Conservation (phyloP, 768 basidiomycete species). For the Gautieria morchelliformis region DNA sequence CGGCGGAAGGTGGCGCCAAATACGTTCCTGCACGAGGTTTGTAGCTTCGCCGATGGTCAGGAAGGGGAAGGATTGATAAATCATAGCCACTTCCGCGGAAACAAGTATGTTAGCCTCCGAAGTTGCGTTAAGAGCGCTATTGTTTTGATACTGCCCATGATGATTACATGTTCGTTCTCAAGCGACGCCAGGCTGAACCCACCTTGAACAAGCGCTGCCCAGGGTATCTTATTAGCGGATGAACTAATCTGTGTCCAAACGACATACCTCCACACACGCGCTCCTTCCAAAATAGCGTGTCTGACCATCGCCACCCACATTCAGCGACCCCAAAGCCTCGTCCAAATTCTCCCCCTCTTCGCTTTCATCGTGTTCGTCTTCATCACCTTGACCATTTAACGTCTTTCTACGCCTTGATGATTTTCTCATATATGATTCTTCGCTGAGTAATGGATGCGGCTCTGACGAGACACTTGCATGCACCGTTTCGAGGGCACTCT, state of each 20-base stretch:
- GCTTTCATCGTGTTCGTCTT: not conserved
- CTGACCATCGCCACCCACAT: conserved; percentile 1
- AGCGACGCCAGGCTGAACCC: not conserved
- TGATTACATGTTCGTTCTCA: not conserved
- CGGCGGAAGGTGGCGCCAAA: conserved; percentile 7
- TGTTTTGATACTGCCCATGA: conserved; percentile 3
- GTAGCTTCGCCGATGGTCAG: conserved; percentile 7
- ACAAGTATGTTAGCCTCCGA: conserved; percentile 4
- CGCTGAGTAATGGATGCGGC: conserved; percentile 47
- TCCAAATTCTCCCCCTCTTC: conserved; percentile 2
- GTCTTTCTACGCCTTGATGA: conserved; percentile 1
- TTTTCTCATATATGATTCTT: conserved; percentile 25
- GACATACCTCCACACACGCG: conserved; percentile 7
- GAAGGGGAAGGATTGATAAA: conserved; percentile 7
- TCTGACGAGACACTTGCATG: conserved; percentile 39
- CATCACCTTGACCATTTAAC: not conserved
- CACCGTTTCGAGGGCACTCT: conserved; percentile 51
- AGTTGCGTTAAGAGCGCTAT: not conserved
- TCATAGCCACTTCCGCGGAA: conserved; percentile 7
- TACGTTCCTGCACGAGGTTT: conserved; percentile 5
- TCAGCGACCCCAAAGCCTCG: conserved; percentile 1
- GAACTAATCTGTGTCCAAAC: not conserved
- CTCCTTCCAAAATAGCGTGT: conserved; percentile 4
- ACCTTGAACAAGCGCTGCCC: conserved; percentile 6
- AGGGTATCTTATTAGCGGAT: not conserved